These are phyloP conservation scores for Stachybotrys echinatus DNA, from an alignment of 2,329 filamentous ascomycete species.

Conservation along the genomic window DNA sequence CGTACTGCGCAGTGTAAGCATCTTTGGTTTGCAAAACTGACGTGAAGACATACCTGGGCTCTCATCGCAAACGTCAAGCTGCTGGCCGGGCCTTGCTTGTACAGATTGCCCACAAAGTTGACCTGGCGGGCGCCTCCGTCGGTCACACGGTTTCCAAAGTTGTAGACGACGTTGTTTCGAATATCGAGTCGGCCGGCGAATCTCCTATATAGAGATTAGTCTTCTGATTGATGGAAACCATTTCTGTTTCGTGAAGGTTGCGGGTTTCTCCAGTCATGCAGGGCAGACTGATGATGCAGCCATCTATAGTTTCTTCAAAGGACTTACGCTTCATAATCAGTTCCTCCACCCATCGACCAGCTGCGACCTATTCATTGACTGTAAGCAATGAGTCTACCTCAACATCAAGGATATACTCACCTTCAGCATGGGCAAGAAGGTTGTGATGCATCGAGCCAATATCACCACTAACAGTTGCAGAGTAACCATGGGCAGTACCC, in stretches of 20 bases:
- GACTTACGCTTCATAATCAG: constrained; percentile 13
- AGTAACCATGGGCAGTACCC: constrained; percentile 20
- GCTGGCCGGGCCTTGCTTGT: constrained; percentile 25
- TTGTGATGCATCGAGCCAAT: constrained; percentile 29
- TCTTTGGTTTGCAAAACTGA: background rate
- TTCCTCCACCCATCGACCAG: constrained; percentile 28
- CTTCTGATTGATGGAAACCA: too few relatives aligned
- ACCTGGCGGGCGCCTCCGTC: constrained; percentile 25
- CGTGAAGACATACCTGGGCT: constrained; percentile 1
- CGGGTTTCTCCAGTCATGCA: too few relatives aligned
- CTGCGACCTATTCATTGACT: constrained; percentile 14
- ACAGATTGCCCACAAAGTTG: constrained; percentile 26
- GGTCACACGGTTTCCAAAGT: constrained; percentile 24
- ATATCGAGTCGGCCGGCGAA: constrained; percentile 26
- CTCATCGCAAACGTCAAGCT: constrained; percentile 15
- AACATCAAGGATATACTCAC: background rate
- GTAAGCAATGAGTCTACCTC: background rate
- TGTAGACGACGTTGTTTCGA: constrained; percentile 29
- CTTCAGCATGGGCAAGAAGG: constrained; percentile 22
- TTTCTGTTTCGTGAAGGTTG: too few relatives aligned
- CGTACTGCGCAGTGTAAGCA: constrained; percentile 10
- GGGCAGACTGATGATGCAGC: too few relatives aligned
- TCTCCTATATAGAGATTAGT: constrained; percentile 5
- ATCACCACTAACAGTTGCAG: constrained; percentile 23
- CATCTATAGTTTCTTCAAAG: too few relatives aligned